Percentiles rank a stretch among this genome's conserved stretches.
Evolutionary conservation across 2,329 filamentous ascomycete species (phyloP).

Genomic region (Cadophora luteo-olivacea): DNA sequence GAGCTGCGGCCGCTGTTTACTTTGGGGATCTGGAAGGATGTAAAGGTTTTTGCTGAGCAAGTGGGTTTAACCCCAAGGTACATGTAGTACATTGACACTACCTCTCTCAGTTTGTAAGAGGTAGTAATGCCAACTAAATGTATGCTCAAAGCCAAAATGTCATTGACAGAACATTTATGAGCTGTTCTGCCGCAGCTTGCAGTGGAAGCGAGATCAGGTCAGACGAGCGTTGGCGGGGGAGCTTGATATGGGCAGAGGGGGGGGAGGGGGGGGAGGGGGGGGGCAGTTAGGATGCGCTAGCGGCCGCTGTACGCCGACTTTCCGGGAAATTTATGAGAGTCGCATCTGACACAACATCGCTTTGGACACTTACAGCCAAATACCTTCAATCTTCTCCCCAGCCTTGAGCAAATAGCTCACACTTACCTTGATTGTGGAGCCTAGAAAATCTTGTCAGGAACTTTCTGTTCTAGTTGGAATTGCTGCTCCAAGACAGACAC

Average conservation of each 20-base stretch:
- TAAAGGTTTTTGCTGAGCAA: not conserved
- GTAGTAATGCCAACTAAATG: not conserved
- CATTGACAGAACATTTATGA: slow-evolving; percentile 15
- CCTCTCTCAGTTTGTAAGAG: not conserved
- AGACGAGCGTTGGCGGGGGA: slow-evolving; percentile 13
- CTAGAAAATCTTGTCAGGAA: not conserved
- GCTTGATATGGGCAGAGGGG: not conserved
- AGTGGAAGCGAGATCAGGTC: slow-evolving; percentile 4
- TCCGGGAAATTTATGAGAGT: slow-evolving; percentile 9
- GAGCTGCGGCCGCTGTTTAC: not conserved
- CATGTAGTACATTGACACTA: not conserved
- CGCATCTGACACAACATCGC: not conserved
- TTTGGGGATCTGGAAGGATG: not conserved
- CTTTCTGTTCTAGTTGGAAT: too few relatives aligned
- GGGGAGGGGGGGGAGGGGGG: too few relatives aligned
- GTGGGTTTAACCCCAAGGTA: not conserved
- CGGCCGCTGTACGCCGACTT: not conserved
- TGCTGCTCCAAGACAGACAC: slow-evolving; percentile 20
- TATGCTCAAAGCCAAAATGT: not conserved
- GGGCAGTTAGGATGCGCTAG: not conserved
- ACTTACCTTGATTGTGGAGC: too few relatives aligned
- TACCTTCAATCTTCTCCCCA: not conserved
- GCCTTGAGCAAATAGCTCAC: not conserved
- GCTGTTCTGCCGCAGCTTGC: slow-evolving; percentile 4
- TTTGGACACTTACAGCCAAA: not conserved